Evolutionary conservation across 1,284 basidiomycete genomes (phyloP).

Genomic region (Schizopora paradoxa): DNA sequence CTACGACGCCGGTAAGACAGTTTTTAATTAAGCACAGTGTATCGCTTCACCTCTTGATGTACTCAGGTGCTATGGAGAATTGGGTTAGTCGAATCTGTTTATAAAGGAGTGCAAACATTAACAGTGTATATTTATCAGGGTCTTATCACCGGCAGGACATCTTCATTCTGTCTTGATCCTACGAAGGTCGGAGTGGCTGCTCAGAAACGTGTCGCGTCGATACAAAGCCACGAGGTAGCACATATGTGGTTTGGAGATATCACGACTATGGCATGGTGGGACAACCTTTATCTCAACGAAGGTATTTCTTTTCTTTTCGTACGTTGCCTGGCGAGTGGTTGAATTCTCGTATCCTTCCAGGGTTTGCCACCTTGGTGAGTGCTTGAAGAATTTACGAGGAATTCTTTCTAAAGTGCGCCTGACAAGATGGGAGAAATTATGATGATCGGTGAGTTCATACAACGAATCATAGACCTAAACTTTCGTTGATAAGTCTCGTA

Average conservation of each 20-base stretch:
- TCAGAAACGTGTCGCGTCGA: conserved; percentile 75
- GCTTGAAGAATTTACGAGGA: neutral
- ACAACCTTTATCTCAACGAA: conserved; percentile 83
- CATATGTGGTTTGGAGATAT: conserved; percentile 77
- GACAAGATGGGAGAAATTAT: conserved; percentile 86
- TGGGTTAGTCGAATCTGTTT: conserved; percentile 60
- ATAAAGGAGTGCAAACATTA: neutral
- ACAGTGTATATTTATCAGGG: conserved; percentile 40
- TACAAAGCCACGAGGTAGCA: conserved; percentile 81
- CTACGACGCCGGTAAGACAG: conserved; percentile 69
- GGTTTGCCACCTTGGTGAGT: conserved; percentile 79
- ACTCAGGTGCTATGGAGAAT: conserved; percentile 88
- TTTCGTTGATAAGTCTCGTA: conserved; percentile 22
- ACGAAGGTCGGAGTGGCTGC: conserved; percentile 70
- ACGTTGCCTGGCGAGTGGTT: conserved; percentile 2
- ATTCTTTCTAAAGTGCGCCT: conserved; percentile 7
- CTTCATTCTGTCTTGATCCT: conserved; percentile 78
- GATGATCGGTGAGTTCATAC: conserved; percentile 60
- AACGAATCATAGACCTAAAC: neutral
- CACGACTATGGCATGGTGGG: conserved; percentile 94
- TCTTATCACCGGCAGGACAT: conserved; percentile 87
- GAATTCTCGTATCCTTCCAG: conserved; percentile 55
- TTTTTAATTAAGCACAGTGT: neutral
- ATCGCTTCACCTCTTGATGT: conserved; percentile 8
- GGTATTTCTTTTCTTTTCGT: conserved; percentile 31